Evolutionary conservation across 1,284 basidiomycete genomes (phyloP).

Genomic region (Trametes pubescens): DNA sequence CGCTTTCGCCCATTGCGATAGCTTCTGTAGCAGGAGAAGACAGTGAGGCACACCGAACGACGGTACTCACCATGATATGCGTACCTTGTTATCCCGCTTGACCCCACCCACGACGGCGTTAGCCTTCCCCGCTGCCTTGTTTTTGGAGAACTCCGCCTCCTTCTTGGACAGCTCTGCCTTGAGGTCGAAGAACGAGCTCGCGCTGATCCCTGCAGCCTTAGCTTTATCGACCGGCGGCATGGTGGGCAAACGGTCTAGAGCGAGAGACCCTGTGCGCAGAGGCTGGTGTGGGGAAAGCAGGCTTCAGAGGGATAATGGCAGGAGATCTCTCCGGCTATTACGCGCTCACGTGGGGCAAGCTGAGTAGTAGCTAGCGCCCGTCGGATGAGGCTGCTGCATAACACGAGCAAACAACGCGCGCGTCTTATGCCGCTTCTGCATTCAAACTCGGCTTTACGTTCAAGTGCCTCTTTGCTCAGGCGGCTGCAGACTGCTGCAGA

Average conservation of each 20-base stretch:
- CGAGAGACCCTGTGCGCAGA: no score
- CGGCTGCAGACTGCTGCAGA: neutral
- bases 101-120: slow-evolving; percentile 61
- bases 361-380: neutral
- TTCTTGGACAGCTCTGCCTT: slow-evolving; percentile 76
- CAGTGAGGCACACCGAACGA: no score
- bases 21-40: slow-evolving; percentile 58
- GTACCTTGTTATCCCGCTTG: slow-evolving; percentile 71
- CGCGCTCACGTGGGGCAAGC: slow-evolving; percentile 25
- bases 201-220: slow-evolving; percentile 73
- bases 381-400: slow-evolving; percentile 20
- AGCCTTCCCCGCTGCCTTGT: slow-evolving; percentile 63
- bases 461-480: neutral
- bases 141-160: slow-evolving; percentile 66
- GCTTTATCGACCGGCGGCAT: slow-evolving; percentile 55
- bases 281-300: neutral
- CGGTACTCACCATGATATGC: neutral
- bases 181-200: slow-evolving; percentile 78
- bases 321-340: neutral
- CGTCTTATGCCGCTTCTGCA: slow-evolving; percentile 13
- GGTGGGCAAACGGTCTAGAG: neutral
- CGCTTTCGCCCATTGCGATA: slow-evolving; percentile 71
- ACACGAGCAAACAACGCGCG: slow-evolving; percentile 32
- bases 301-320: neutral
- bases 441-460: neutral